Conservation (phyloP, 2,329 filamentous ascomycete genomes). For the Arthroderma sp. region DNA sequence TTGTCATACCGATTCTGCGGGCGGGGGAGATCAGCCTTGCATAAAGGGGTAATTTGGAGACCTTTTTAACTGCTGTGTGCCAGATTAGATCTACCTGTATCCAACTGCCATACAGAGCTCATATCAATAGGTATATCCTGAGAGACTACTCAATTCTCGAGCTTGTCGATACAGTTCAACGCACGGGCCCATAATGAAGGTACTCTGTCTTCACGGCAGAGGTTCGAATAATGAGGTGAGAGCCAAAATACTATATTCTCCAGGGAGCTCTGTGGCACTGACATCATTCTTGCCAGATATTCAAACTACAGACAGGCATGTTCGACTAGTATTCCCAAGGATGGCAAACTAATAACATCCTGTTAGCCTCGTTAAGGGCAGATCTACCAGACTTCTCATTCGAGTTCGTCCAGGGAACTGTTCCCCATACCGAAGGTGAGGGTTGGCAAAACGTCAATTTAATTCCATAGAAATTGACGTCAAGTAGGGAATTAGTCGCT, state of each 20-base stretch:
- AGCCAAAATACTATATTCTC: not conserved
- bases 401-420: conserved; percentile 9
- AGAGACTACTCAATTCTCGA: not conserved
- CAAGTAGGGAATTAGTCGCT: conserved; percentile 8
- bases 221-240: conserved; percentile 12
- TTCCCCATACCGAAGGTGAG: conserved; percentile 12
- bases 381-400: conserved; percentile 10
- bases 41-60: no score
- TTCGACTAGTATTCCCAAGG: not conserved
- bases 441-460: not conserved
- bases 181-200: conserved; percentile 7
- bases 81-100: no score
- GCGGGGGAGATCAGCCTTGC: no score
- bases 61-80: no score
- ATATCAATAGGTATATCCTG: not conserved
- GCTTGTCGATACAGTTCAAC: not conserved
- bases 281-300: conserved; percentile 6
- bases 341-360: not conserved
- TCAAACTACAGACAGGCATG: conserved; percentile 11
- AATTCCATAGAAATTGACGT: not conserved
- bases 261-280: not conserved
- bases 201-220: conserved; percentile 12
- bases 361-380: conserved; percentile 9
- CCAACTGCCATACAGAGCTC: no score
- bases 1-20: not conserved